phyloP scores from a whole-genome alignment of 352 stramenopile genomes.

The Phytophthora palmivora region DNA sequence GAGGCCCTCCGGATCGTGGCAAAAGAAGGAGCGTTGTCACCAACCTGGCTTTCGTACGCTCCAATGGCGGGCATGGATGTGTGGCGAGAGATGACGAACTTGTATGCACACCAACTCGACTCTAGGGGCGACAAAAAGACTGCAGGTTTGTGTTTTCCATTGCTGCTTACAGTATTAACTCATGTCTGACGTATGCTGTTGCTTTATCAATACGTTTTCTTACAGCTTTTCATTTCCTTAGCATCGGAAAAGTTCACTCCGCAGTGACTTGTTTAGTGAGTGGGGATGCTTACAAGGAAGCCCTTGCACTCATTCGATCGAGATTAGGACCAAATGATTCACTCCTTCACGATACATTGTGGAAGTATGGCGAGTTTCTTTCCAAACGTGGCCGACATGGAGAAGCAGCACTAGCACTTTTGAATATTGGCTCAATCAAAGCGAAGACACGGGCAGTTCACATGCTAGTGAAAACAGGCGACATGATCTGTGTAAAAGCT shows the following conservation, averaged over 20 bases:
- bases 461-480: conserved; percentile 44
- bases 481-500: conserved; percentile 32
- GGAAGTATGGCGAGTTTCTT: conserved; percentile 50
- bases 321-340: conserved; percentile 49
- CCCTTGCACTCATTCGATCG: conserved; percentile 56
- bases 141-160: conserved; percentile 38
- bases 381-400: conserved; percentile 36
- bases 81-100: conserved; percentile 68
- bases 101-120: conserved; percentile 71
- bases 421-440: conserved; percentile 33
- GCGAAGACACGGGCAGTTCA: conserved; percentile 34
- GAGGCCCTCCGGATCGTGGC: conserved; percentile 69
- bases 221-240: conserved; percentile 64
- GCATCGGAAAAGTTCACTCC: conserved; percentile 61
- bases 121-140: conserved; percentile 49
- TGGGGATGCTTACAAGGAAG: conserved; percentile 57
- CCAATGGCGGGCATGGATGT: conserved; percentile 78
- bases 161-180: neutral
- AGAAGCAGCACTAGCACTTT: conserved; percentile 41
- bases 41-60: conserved; percentile 70
- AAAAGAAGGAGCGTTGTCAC: conserved; percentile 48
- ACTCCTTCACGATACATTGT: conserved; percentile 46
- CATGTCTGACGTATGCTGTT: conserved; percentile 1
- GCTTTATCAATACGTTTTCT: conserved; percentile 1
- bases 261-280: conserved; percentile 52